A percentile compares a stretch with the other conserved stretches of the same genome.
Conservation (phyloP, 2,329 filamentous ascomycete species). For the Aspergillus oerlinghausenensis region DNA sequence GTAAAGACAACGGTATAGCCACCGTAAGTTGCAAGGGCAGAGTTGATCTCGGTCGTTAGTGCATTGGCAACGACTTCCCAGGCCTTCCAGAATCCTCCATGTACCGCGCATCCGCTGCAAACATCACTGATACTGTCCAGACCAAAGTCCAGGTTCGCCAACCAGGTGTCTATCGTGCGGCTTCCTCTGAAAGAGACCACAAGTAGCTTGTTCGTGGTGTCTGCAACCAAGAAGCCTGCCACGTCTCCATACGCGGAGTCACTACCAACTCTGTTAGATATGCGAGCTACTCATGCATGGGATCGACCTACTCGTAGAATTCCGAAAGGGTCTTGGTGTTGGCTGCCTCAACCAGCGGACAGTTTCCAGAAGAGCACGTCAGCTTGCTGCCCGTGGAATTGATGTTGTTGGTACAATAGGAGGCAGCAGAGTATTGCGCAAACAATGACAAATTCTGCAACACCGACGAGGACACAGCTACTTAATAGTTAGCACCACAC, state of each 20-base stretch:
- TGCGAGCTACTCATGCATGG: not conserved
- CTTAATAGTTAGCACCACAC: not conserved
- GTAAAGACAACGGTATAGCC: slow-evolving; percentile 43
- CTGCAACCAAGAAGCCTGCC: slow-evolving; percentile 45
- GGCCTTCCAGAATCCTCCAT: slow-evolving; percentile 45
- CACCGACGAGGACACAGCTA: slow-evolving; percentile 38
- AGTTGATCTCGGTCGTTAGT: slow-evolving; percentile 36
- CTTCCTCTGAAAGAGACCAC: slow-evolving; percentile 36
- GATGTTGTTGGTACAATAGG: slow-evolving; percentile 50
- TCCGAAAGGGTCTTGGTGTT: slow-evolving; percentile 44
- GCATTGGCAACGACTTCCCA: slow-evolving; percentile 38
- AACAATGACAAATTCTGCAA: slow-evolving; percentile 44
- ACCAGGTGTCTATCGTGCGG: slow-evolving; percentile 26
- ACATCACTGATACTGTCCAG: slow-evolving; percentile 30
- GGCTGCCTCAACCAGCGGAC: slow-evolving; percentile 45
- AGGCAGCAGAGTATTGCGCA: slow-evolving; percentile 50
- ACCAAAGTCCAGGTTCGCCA: slow-evolving; percentile 29
- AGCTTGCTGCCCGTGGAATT: slow-evolving; percentile 41
- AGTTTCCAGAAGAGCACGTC: slow-evolving; percentile 44
- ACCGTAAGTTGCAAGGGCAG: slow-evolving; percentile 28
- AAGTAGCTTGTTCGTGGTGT: slow-evolving; percentile 39
- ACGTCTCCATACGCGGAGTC: slow-evolving; percentile 32
- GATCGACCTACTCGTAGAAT: slow-evolving; percentile 43
- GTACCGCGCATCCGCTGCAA: slow-evolving; percentile 42
- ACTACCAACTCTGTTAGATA: not conserved